These are phyloP conservation scores for Trichoderma brevicompactum DNA, from an alignment of 2,329 filamentous ascomycete species.

Conservation along the genomic window DNA sequence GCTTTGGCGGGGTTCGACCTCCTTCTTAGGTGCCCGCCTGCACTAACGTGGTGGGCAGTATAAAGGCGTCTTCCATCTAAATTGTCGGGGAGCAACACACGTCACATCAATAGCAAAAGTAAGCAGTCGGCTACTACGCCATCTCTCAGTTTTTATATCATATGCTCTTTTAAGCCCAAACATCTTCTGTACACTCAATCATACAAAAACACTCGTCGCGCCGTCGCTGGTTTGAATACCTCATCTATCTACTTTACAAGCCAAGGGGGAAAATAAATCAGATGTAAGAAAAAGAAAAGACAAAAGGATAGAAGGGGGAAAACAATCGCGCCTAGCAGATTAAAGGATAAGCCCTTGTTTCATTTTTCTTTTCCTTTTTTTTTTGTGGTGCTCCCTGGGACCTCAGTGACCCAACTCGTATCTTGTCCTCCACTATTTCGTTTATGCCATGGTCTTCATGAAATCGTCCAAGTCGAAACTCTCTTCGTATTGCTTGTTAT, in stretches of 20 bases:
- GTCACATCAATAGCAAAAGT: neutral
- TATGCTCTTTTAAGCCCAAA: neutral
- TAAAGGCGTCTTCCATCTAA: too few relatives aligned
- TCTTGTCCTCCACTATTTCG: neutral
- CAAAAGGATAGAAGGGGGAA: neutral
- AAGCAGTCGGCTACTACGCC: neutral
- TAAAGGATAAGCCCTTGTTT: neutral
- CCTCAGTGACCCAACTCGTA: neutral
- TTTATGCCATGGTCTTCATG: conserved; percentile 83
- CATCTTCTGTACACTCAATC: neutral
- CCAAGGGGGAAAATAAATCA: neutral
- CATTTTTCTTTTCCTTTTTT: neutral
- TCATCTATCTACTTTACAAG: conserved; percentile 24
- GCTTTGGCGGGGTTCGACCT: conserved; percentile 21
- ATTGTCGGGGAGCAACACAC: neutral
- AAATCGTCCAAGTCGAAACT: conserved; percentile 97
- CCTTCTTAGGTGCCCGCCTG: too few relatives aligned
- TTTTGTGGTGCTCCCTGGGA: neutral
- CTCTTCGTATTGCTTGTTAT: conserved; percentile 96
- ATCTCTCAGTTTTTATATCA: neutral
- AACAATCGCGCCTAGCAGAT: neutral
- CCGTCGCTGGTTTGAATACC: conserved; percentile 8
- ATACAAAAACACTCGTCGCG: neutral
- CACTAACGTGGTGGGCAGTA: neutral
- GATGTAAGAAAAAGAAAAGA: neutral